Percentiles rank a stretch among this genome's conserved stretches.
Evolutionary conservation across 2,329 filamentous ascomycete species (phyloP).

Genomic region (Fusarium graminum): DNA sequence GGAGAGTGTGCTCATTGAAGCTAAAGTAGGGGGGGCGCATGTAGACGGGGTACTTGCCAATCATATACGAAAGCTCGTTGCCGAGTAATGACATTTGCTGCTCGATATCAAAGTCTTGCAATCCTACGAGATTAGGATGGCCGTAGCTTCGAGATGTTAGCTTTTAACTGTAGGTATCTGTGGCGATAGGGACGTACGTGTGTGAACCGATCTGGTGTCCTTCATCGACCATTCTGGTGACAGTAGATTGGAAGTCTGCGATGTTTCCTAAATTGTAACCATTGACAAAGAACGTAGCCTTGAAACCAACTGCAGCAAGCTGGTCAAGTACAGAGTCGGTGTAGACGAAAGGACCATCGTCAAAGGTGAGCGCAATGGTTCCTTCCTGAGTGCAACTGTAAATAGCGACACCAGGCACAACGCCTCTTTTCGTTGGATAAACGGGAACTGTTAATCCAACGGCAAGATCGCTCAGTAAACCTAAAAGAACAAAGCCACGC

Average conservation of each 20-base stretch:
- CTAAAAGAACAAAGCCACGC: not conserved
- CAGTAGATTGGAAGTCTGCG: conserved; percentile 18
- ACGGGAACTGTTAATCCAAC: not conserved
- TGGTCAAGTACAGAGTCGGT: conserved; percentile 30
- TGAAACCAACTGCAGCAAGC: conserved; percentile 13
- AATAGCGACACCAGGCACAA: conserved; percentile 6
- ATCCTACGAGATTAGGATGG: conserved; percentile 14
- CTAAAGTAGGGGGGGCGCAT: conserved; percentile 34
- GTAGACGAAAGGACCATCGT: conserved; percentile 21
- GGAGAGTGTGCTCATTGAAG: conserved; percentile 19
- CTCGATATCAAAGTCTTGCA: conserved; percentile 15
- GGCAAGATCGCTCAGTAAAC: not conserved
- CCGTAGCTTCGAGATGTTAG: conserved; percentile 3
- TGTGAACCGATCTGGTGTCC: conserved; percentile 29
- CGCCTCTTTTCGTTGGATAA: not conserved
- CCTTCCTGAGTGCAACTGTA: conserved; percentile 22
- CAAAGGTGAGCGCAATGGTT: conserved; percentile 28
- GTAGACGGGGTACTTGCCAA: conserved; percentile 28
- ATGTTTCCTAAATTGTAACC: conserved; percentile 19
- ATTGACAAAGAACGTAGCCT: conserved; percentile 28
- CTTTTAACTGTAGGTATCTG: not conserved
- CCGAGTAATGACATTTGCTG: conserved; percentile 23
- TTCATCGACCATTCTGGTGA: conserved; percentile 15
- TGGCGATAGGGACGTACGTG: not conserved
- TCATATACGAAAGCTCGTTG: conserved; percentile 7